These are phyloP conservation scores for Malassezia pachydermatis DNA, from an alignment of 1,284 basidiomycete genomes.

Conservation along the genomic window DNA sequence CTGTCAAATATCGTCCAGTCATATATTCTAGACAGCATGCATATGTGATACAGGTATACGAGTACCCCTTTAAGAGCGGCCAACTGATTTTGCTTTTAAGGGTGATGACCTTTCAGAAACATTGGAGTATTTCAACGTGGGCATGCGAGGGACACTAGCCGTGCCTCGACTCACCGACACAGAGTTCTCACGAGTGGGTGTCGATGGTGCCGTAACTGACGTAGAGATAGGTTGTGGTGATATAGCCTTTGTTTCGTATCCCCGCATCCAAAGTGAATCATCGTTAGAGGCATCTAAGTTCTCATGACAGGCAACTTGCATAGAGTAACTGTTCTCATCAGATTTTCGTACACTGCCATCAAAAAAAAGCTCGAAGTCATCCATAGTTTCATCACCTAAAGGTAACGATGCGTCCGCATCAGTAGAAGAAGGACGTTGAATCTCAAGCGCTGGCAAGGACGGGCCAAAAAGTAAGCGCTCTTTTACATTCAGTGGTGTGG, in stretches of 20 bases:
- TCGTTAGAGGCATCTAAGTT: background rate
- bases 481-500: background rate
- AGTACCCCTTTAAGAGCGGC: no score
- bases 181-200: background rate
- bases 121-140: no score
- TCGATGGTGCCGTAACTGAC: background rate
- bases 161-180: background rate
- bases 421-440: background rate
- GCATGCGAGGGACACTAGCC: conserved; percentile 3
- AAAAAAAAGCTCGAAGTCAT: conserved; percentile 14
- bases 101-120: conserved; percentile 11
- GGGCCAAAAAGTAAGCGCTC: background rate
- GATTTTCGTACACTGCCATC: background rate
- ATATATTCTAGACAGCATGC: no score
- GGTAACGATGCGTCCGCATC: conserved; percentile 7
- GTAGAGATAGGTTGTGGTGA: background rate
- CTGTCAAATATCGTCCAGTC: no score
- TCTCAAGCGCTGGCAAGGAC: background rate
- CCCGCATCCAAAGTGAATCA: background rate
- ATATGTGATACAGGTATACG: no score
- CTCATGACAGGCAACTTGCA: conserved; percentile 1
- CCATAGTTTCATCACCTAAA: conserved; percentile 16
- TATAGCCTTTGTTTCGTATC: background rate
- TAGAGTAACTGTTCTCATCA: background rate
- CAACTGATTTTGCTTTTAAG: conserved; percentile 3